Percentiles rank a stretch among this genome's conserved stretches.
Conservation (phyloP, 2,329 filamentous ascomycete species). For the Talaromyces islandicus region DNA sequence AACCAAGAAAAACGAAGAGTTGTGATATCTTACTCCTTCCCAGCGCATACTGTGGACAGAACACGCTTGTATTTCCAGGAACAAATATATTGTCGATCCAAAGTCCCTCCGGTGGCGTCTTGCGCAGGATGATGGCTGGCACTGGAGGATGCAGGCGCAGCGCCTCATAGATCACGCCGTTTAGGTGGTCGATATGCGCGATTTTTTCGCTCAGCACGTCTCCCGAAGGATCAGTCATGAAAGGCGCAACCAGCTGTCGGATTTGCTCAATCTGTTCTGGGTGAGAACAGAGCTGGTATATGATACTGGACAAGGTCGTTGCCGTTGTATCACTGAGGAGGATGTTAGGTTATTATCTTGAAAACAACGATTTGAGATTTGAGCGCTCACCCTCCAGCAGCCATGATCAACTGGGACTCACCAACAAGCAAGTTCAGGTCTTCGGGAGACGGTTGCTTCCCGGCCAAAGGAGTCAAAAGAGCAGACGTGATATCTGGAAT, state of each 20-base stretch:
- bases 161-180: conserved; percentile 40
- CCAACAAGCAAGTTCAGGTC: conserved; percentile 21
- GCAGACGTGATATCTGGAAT: conserved; percentile 20
- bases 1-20: background rate
- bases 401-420: conserved; percentile 23
- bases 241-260: conserved; percentile 26
- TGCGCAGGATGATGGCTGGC: conserved; percentile 34
- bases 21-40: conserved; percentile 17
- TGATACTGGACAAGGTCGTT: conserved; percentile 33
- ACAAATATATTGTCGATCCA: conserved; percentile 28
- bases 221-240: conserved; percentile 10
- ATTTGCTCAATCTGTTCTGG: conserved; percentile 23
- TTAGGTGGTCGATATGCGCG: conserved; percentile 22
- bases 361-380: conserved; percentile 1
- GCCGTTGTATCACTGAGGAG: conserved; percentile 36
- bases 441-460: conserved; percentile 11
- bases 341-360: conserved; percentile 9
- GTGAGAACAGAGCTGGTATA: conserved; percentile 33
- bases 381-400: conserved; percentile 19
- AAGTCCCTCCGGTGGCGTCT: conserved; percentile 31
- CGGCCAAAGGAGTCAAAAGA: conserved; percentile 18
- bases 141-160: conserved; percentile 39
- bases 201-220: conserved; percentile 11
- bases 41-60: conserved; percentile 17
- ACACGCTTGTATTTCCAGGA: conserved; percentile 20